Percentiles rank a stretch among this genome's conserved stretches.
phyloP scores from a whole-genome alignment of 2,329 filamentous ascomycete species.

The Xylaria sp. region DNA sequence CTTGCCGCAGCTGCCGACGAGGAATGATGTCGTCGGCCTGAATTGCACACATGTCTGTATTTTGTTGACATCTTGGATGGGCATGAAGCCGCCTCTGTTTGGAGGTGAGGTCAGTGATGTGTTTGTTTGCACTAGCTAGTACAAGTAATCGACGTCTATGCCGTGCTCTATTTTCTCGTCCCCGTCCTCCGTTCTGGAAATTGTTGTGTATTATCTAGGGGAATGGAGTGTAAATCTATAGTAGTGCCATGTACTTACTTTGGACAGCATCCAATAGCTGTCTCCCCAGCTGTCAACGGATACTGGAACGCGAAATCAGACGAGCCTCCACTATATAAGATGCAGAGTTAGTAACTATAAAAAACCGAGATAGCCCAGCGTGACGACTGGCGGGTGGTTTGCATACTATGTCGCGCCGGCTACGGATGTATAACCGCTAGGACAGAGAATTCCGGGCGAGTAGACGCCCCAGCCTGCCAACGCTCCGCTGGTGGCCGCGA shows the following conservation, averaged over 20 bases:
- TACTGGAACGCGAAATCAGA: constrained; percentile 22
- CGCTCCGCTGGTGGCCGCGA: constrained; percentile 9
- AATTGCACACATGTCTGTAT: constrained; percentile 22
- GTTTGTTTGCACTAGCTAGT: background rate
- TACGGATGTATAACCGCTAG: constrained; percentile 25
- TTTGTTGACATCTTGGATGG: background rate
- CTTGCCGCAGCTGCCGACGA: constrained; percentile 18
- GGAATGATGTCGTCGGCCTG: constrained; percentile 19
- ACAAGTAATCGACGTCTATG: background rate
- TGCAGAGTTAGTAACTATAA: background rate
- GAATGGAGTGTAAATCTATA: background rate
- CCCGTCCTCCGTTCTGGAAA: background rate
- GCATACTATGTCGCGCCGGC: constrained; percentile 12
- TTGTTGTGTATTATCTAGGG: no score
- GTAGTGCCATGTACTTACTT: constrained; percentile 17
- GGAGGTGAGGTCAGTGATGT: background rate
- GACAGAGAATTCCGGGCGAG: constrained; percentile 27
- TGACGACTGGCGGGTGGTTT: background rate
- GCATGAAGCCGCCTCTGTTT: constrained; percentile 18
- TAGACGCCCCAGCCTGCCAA: constrained; percentile 27
- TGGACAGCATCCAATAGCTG: constrained; percentile 28
- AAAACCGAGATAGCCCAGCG: background rate
- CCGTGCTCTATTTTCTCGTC: background rate
- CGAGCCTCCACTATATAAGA: constrained; percentile 10
- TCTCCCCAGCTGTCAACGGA: constrained; percentile 22